Evolutionary conservation across 2,329 filamentous ascomycete species (phyloP).

Genomic region (Fusarium denticulatum): DNA sequence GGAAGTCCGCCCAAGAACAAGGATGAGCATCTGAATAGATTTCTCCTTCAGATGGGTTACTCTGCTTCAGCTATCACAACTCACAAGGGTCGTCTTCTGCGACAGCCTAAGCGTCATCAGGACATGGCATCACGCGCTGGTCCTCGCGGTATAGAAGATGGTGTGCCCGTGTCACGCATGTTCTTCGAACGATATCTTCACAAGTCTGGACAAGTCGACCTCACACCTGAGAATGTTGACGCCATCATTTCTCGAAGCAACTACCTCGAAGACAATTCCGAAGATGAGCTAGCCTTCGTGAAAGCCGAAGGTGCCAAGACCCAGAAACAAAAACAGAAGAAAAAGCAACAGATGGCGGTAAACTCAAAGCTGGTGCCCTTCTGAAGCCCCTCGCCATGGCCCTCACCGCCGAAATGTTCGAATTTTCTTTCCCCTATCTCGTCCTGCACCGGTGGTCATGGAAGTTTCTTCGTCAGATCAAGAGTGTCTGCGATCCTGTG

Average conservation of each 20-base stretch:
- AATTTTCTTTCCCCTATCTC: background rate
- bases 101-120: background rate
- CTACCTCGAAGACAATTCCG: background rate
- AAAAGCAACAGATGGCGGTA: background rate
- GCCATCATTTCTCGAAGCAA: background rate
- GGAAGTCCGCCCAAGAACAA: background rate
- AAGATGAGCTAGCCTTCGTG: background rate
- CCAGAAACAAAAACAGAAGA: background rate
- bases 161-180: background rate
- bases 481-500: background rate
- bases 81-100: background rate
- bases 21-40: background rate
- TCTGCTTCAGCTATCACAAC: background rate
- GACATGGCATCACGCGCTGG: background rate
- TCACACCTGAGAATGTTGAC: background rate
- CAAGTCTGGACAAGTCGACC: background rate
- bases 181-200: background rate
- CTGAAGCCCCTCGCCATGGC: rapidly evolving
- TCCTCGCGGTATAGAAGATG: background rate
- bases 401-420: background rate
- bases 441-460: background rate
- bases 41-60: background rate
- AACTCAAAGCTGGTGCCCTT: background rate
- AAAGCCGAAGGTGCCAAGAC: background rate
- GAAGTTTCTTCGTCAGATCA: background rate